These are phyloP conservation scores for Lasiodiplodia theobromae DNA, from an alignment of 2,329 filamentous ascomycete species.

Conservation along the genomic window DNA sequence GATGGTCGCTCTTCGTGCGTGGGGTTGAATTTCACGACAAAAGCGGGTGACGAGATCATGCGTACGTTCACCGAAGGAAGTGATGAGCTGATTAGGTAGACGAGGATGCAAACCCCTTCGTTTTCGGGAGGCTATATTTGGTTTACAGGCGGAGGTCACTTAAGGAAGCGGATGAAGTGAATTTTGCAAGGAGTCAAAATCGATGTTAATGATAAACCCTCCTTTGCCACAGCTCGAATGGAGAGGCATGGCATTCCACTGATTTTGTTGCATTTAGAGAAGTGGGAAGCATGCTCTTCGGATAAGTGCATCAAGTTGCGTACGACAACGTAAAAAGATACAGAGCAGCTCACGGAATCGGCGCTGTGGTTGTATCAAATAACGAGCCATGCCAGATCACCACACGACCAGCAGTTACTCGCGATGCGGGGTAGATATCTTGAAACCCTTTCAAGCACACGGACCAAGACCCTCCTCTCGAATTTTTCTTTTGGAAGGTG, in stretches of 20 bases:
- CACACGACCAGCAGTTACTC: not conserved
- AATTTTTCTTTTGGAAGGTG: not conserved
- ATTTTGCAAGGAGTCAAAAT: not conserved
- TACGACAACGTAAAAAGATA: not conserved
- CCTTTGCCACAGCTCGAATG: too few species aligned
- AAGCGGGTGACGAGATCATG: not conserved
- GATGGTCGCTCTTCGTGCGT: not conserved
- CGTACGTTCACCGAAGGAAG: not conserved
- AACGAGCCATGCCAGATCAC: not conserved
- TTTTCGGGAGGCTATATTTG: not conserved
- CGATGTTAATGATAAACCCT: too few species aligned
- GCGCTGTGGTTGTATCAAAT: not conserved
- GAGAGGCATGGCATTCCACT: not conserved
- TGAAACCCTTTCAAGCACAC: slow-evolving; percentile 8
- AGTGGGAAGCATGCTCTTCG: not conserved
- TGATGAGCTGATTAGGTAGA: slow-evolving; percentile 6
- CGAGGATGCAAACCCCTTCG: not conserved
- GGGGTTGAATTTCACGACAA: not conserved
- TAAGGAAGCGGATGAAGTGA: not conserved
- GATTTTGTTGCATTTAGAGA: not conserved
- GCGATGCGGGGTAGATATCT: slow-evolving; percentile 2
- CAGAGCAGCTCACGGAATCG: not conserved
- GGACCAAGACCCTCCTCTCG: slow-evolving; percentile 8
- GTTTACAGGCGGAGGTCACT: too few species aligned
- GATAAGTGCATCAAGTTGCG: not conserved